phyloP scores from a whole-genome alignment of 805 yeast species.

The Saccharomycopsis oosterbeekiorum region DNA sequence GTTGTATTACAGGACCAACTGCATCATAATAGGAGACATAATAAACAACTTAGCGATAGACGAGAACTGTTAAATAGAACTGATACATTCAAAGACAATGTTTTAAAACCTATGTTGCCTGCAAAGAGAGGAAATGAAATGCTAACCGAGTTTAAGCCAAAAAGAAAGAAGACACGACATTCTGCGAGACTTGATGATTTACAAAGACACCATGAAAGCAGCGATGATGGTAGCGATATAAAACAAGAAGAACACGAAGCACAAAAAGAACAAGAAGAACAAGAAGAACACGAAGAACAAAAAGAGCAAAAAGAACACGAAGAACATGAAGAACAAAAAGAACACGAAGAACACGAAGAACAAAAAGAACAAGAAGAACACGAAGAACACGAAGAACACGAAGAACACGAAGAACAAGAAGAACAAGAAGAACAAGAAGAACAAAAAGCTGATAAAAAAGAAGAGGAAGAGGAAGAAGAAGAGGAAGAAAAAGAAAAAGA shows the following conservation, averaged over 20 bases:
- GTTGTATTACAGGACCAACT: neutral
- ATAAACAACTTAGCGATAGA: neutral
- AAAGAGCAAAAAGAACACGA: slow-evolving; percentile 5
- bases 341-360: slow-evolving; percentile 14
- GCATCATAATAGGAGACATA: neutral
- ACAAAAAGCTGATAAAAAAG: neutral
- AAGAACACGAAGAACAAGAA: neutral
- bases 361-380: slow-evolving; percentile 15
- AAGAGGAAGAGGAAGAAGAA: slow-evolving; percentile 5
- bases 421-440: neutral
- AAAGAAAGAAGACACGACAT: slow-evolving; percentile 1
- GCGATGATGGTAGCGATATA: neutral
- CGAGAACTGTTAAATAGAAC: neutral
- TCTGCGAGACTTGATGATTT: slow-evolving; percentile 4
- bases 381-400: slow-evolving; percentile 2
- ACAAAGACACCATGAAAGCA: neutral
- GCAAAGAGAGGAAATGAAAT: neutral
- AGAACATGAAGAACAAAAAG: slow-evolving; percentile 11
- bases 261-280: neutral
- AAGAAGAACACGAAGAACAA: neutral
- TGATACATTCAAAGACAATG: neutral
- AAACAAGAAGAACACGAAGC: neutral
- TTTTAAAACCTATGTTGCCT: neutral
- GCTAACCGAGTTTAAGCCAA: neutral
- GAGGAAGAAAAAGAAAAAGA: slow-evolving; percentile 11